Base-by-base conservation (phyloP, 164 flowering plant species). In the Liriodendron chinense region DNA sequence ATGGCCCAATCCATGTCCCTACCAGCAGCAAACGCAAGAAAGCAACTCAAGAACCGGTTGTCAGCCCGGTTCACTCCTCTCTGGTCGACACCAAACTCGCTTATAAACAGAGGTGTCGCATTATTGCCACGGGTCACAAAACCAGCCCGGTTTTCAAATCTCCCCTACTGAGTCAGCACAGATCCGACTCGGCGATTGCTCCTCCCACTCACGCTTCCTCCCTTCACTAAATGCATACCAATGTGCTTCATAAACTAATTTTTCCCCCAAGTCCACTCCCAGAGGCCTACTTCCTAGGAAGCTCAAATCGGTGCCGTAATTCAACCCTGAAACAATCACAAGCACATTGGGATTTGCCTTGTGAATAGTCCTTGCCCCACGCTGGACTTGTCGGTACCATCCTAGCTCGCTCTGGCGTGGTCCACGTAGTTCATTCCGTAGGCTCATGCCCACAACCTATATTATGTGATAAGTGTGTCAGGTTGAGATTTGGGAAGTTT, bases 11-110 rank as follows among this genome's bases (percentile, higher is more conserved):
- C 91, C 74, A 88, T 70, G 75, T 89, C 89, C 20, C 21, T 67
- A 47, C 80, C 86, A 1, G 83, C 84, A 0, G 71, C 74, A 24
- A 69, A 67, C 0, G 79, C 85, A 62, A 80, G 53, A 61, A 89
- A 78, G 80, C 92, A 89, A 56, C 77, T 77, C 57, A 89, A 75
- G 80, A 75, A 89, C 47, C 80, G 57, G 68, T 84, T 82, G 47
- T 89, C 91, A 1, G 77, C 78, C 28, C 64, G 47, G 50, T 76
- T 83, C 10, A 26, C 68, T 0, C 86, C 87, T 68, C 81, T 76
- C 59, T 83, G 84, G 62, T 88, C 82, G 13, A 83, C 77, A 3
- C 91, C 93, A 71, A 88, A 89, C 69, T 89, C 93, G 68, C 89
- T 83, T 62, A 89, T 9, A 69, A 89, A 84, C 66, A 89, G 49